These are phyloP conservation scores for Blastobotrys serpentis DNA, from an alignment of 1,139 yeast genomes.

Conservation along the genomic window DNA sequence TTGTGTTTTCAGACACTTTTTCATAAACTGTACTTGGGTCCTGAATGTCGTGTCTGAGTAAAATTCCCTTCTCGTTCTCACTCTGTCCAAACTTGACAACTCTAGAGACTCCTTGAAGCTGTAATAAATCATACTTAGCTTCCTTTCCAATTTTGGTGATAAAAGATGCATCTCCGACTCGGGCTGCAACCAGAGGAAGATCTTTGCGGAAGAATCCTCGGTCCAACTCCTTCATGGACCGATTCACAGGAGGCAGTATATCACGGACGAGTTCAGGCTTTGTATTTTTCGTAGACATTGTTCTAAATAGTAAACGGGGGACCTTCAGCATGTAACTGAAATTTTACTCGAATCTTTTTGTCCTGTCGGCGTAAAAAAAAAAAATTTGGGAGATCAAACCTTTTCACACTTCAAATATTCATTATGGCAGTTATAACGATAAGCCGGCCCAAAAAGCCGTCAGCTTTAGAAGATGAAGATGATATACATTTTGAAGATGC, in stretches of 20 bases:
- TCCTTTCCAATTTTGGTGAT: conserved; percentile 46
- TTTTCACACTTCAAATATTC: background rate
- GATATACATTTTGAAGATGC: conserved; percentile 21
- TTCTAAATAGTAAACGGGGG: conserved; percentile 1
- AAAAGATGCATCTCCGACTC: conserved; percentile 67
- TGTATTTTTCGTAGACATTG: conserved; percentile 9
- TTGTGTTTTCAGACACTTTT: conserved; percentile 46
- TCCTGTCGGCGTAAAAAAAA: conserved; percentile 1
- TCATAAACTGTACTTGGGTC: conserved; percentile 42
- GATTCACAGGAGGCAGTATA: conserved; percentile 60
- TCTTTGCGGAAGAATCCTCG: conserved; percentile 57
- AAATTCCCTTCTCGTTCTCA: conserved; percentile 54
- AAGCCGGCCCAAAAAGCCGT: conserved; percentile 14
- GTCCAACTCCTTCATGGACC: conserved; percentile 66
- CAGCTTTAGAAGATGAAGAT: conserved; percentile 11
- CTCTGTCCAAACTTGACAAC: conserved; percentile 42
- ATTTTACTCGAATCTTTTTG: background rate
- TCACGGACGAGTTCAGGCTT: conserved; percentile 15
- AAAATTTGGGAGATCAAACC: conserved; percentile 7
- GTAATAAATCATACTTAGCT: conserved; percentile 56
- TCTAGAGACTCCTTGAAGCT: conserved; percentile 63
- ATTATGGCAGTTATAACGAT: conserved; percentile 19
- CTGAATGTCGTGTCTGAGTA: conserved; percentile 55
- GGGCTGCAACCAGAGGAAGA: conserved; percentile 62
- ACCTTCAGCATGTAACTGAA: conserved; percentile 11